Percentiles rank a stretch among this genome's conserved stretches.
Evolutionary conservation across 169 alveolate species (phyloP).

Genomic region (Cryptosporidium sp.): DNA sequence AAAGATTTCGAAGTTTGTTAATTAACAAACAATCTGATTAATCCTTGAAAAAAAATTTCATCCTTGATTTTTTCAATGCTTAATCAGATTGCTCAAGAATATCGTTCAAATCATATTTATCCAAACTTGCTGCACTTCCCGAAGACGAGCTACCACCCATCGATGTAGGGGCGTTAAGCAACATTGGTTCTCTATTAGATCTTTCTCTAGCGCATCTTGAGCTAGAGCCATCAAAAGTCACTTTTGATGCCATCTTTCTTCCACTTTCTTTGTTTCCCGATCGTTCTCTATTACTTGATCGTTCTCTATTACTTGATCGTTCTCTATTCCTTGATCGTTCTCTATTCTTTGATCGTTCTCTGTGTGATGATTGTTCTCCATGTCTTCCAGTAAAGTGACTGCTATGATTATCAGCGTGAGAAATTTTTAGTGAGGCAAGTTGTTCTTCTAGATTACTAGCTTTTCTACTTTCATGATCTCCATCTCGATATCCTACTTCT

Average conservation of each 20-base stretch:
- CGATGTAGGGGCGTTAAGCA: not conserved
- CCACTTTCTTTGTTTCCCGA: not conserved
- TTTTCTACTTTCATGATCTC: too few relatives aligned
- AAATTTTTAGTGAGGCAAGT: not conserved
- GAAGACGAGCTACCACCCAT: conserved; percentile 1
- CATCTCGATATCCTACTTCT: not conserved
- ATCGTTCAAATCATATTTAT: not conserved
- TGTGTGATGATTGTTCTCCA: too few relatives aligned
- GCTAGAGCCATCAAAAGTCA: not conserved
- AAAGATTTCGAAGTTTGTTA: not conserved
- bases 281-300: too few relatives aligned
- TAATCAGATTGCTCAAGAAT: conserved; percentile 1
- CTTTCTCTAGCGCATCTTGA: not conserved
- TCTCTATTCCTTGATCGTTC: not conserved
- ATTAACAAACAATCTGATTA: not conserved
- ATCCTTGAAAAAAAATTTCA: not conserved
- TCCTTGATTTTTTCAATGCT: not conserved
- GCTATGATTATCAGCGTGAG: not conserved
- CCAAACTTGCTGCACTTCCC: not conserved
- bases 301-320: not conserved
- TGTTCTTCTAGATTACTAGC: not conserved
- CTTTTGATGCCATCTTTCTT: not conserved
- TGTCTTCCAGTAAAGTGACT: not conserved
- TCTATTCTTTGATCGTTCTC: too few relatives aligned
- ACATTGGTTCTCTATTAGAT: not conserved